Evolutionary conservation across 2,329 filamentous ascomycete genomes (phyloP), one percentile per base, ranked within the genome.

Genomic region (Aspergillus brunneoviolaceus): DNA sequence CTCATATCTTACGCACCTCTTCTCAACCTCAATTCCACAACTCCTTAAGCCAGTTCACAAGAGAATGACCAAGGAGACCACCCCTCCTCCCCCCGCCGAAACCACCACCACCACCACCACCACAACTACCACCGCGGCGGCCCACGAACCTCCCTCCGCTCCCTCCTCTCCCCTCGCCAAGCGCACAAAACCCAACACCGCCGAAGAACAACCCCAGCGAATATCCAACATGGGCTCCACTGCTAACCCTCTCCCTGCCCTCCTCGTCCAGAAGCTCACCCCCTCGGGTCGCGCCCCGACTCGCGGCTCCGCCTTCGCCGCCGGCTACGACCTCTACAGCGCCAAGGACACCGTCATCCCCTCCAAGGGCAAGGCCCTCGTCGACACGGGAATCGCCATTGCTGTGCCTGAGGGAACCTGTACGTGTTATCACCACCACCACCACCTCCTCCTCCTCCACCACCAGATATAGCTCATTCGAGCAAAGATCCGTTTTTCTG

Each of bases 311-410:
- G 89, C 88, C 55, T 93, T 91, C 72, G 91, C 95, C 0, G 95
- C 95, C 1, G 95, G 95, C 39, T 98, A 98, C 79, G 95, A 99
- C 77, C 74, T 99, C 60, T 98, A 97, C 78, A 89, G 82, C 55
- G 85, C 92, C 2, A 86, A 86, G 71, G 85, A 89, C 42, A 89
- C 88, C 4, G 84, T 85, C 2, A 88, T 99, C 59, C 93, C 93
- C 0, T 87, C 90, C 2, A 84, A 91, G 61, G 93, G 92, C 67
- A 92, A 96, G 79, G 92, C 82, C 0, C 80, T 97, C 31, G 92
- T 98, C 42, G 90, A 93, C 69, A 98, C 95, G 0, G 94, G 95
- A 70, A 89, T 99, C 64, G 87, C 88, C 68, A 94, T 99, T 79
- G 91, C 92, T 27, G 90, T 97, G 52, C 95, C 95, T 0, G 89